Percentiles rank a stretch among this genome's conserved stretches.
phyloP scores from a whole-genome alignment of 257 asterid species.

The Solanum gracilifrons region DNA sequence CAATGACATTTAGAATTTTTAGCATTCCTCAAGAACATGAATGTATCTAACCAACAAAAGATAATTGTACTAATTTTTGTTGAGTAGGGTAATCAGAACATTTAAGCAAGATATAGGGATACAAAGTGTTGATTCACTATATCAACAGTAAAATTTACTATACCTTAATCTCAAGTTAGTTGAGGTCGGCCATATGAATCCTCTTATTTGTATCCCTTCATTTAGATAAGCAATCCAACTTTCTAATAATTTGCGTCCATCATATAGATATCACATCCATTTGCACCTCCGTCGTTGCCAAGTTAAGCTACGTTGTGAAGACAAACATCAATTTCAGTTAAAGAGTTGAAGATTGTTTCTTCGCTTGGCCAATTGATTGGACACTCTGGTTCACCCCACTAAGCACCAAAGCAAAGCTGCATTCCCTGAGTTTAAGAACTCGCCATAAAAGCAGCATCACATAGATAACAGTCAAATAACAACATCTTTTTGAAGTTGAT shows the following conservation, averaged over 20 bases:
- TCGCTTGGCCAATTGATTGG: neutral
- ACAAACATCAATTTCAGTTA: too few relatives aligned
- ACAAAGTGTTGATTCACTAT: neutral
- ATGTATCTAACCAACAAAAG: neutral
- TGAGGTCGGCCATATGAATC: neutral
- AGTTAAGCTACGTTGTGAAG: too few relatives aligned
- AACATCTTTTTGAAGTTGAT: neutral
- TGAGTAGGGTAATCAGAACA: too few relatives aligned
- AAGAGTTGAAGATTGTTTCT: too few relatives aligned
- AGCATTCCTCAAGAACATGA: neutral
- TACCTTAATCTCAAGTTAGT: neutral
- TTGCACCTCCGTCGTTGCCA: too few relatives aligned
- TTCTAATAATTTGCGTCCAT: too few relatives aligned
- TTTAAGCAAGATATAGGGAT: too few relatives aligned
- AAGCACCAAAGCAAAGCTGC: neutral
- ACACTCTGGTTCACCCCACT: neutral
- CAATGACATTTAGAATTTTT: neutral
- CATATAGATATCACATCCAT: too few relatives aligned
- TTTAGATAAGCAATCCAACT: neutral
- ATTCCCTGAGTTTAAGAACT: neutral
- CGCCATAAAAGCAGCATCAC: neutral
- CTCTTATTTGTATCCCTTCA: neutral
- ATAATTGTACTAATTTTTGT: too few relatives aligned
- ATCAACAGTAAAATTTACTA: neutral
- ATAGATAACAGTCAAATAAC: neutral